phyloP scores from a whole-genome alignment of 441 rosid genomes.

The Kokia cookei region DNA sequence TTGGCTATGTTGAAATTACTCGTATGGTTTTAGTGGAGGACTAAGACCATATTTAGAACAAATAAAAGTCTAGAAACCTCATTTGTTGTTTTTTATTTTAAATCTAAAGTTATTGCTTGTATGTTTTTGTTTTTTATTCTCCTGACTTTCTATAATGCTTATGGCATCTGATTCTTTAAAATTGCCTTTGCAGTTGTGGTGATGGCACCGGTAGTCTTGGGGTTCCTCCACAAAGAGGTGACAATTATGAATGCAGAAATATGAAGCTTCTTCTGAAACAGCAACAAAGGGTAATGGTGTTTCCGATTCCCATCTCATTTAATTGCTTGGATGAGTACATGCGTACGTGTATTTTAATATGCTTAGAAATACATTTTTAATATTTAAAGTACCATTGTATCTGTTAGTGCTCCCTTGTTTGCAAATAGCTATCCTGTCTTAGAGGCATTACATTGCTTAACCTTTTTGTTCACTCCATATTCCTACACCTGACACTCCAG shows the following conservation, averaged over 20 bases:
- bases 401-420: background rate
- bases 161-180: conserved; percentile 8
- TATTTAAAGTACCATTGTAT: background rate
- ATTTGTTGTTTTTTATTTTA: background rate
- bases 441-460: background rate
- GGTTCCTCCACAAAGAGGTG: conserved; percentile 89
- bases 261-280: conserved; percentile 99
- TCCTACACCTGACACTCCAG: background rate
- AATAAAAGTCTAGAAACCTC: too few species aligned
- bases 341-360: background rate
- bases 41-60: too few species aligned
- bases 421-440: background rate
- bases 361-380: background rate
- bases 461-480: background rate
- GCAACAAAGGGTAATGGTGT: conserved; percentile 72
- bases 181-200: conserved; percentile 69
- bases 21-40: too few species aligned
- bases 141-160: background rate
- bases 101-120: background rate
- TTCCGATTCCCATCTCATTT: background rate
- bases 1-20: background rate
- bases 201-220: conserved; percentile 96
- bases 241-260: conserved; percentile 96
- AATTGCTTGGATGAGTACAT: background rate
- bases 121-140: background rate